Percentiles rank a stretch among this genome's conserved stretches.
These are phyloP conservation scores for Vigna radiata DNA, from an alignment of 306 rosid genomes.

Conservation along the genomic window DNA sequence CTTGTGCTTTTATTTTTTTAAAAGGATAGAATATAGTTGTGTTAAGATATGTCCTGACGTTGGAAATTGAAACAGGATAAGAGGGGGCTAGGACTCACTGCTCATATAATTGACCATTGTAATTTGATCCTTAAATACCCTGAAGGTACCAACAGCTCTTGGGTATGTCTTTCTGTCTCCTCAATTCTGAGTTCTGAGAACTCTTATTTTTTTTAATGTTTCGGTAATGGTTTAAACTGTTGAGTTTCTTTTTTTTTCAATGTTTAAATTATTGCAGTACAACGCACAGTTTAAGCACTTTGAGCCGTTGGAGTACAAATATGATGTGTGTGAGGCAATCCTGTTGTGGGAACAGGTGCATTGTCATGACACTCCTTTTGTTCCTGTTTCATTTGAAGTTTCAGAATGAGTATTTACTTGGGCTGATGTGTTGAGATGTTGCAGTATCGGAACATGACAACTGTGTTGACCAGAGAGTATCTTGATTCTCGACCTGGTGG, in stretches of 20 bases:
- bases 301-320: constrained; percentile 85
- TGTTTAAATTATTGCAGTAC: constrained; percentile 64
- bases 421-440: constrained; percentile 51
- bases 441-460: constrained; percentile 98
- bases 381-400: constrained; percentile 22
- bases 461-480: constrained; percentile 94
- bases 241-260: constrained; percentile 1
- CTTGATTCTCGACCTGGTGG: constrained; percentile 88
- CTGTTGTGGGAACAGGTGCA: constrained; percentile 95
- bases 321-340: constrained; percentile 83
- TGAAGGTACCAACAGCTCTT: constrained; percentile 91
- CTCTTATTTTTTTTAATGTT: constrained; percentile 13
- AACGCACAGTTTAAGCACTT: constrained; percentile 82
- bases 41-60: constrained; percentile 31
- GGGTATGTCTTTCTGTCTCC: constrained; percentile 63
- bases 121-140: constrained; percentile 83
- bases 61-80: constrained; percentile 68
- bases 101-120: constrained; percentile 82
- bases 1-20: background rate
- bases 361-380: constrained; percentile 34
- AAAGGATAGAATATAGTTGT: background rate
- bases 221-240: constrained; percentile 15
- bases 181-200: background rate
- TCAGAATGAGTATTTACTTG: constrained; percentile 36
- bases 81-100: constrained; percentile 96